These are phyloP conservation scores for Thymus mandschuricus DNA, from an alignment of 257 asterid genomes.

Conservation along the genomic window DNA sequence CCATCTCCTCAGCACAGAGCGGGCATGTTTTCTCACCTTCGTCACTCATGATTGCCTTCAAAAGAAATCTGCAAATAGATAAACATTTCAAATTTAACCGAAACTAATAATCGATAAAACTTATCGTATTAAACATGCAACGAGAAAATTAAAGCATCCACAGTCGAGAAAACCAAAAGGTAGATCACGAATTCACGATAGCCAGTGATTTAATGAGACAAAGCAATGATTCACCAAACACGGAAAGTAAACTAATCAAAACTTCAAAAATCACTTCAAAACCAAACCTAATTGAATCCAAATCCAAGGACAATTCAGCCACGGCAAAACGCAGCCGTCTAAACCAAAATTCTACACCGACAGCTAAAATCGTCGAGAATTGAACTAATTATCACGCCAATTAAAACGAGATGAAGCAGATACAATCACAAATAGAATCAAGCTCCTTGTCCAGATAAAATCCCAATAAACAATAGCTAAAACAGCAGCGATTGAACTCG, in stretches of 20 bases:
- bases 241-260: neutral
- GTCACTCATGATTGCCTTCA: slow-evolving; percentile 78
- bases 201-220: neutral
- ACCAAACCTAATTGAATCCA: slow-evolving; percentile 35
- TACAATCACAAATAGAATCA: slow-evolving; percentile 11
- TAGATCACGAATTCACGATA: slow-evolving; percentile 27
- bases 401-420: slow-evolving; percentile 15
- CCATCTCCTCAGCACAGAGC: slow-evolving; percentile 99
- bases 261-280: slow-evolving; percentile 7
- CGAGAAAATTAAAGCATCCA: neutral
- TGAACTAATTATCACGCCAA: slow-evolving; percentile 10
- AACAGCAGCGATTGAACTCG: slow-evolving; percentile 21
- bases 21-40: slow-evolving; percentile 96
- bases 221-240: neutral
- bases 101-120: neutral
- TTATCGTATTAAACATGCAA: slow-evolving; percentile 11
- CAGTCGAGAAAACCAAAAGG: slow-evolving; percentile 22
- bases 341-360: slow-evolving; percentile 9
- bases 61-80: slow-evolving; percentile 19
- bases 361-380: slow-evolving; percentile 28
- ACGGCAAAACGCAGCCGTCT: slow-evolving; percentile 3
- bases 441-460: slow-evolving; percentile 22
- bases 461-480: slow-evolving; percentile 1
- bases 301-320: slow-evolving; percentile 35
- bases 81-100: neutral